Base-by-base conservation (phyloP, 2,329 filamentous ascomycete genomes). In the Colletotrichum sp. region DNA sequence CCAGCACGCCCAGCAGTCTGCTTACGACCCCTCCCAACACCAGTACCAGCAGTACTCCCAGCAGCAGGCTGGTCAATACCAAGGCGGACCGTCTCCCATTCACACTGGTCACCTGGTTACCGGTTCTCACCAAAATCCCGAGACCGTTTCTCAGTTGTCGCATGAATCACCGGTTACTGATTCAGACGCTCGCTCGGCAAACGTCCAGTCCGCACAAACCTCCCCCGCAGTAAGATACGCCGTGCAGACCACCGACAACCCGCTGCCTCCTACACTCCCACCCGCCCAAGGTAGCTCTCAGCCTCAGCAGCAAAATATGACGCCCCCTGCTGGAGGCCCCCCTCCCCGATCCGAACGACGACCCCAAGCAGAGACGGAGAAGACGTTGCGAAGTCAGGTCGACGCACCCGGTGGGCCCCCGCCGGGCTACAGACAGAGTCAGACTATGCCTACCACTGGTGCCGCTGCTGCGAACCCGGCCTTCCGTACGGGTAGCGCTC, bases 81-180 rank as follows among this genome's bases (percentile, higher is more conserved):
- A 82, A 75, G 80, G 80, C 74, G 82, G 81, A 32, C 85, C 83
- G 63, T 81, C 84, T 74, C 85, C 81, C 68, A 78, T 82, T 55
- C 82, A 82, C 76, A 80, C 84, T n/a, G 82, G 82, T 52, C 84
- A 86, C 70, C 80, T 85, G 68, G 82, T 79, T 77, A 83, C 78
- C 74, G 79, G 77, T 72, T 77, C 80, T 60, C 85, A 84, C 49
- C 86, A 86, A 72, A 92, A 92, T 80, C 84, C 90, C 32, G 92
- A 93, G 82, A 92, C 91, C 7, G 83, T 91, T 49, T 93, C 91
- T 8, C 91, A 93, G 82, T 82, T 92, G 79, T 93, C 92, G 81
- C 88, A 90, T 86, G 92, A 93, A 75, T 92, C 91, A 39, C 89
- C 89, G 44, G 82, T 88, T 21, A 85, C 86, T 57, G 90, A 92